Evolutionary conservation across 192 early-diverging fungal genomes (phyloP), one percentile per base, ranked within the genome.

Genomic region (Dissophora globulifera): DNA sequence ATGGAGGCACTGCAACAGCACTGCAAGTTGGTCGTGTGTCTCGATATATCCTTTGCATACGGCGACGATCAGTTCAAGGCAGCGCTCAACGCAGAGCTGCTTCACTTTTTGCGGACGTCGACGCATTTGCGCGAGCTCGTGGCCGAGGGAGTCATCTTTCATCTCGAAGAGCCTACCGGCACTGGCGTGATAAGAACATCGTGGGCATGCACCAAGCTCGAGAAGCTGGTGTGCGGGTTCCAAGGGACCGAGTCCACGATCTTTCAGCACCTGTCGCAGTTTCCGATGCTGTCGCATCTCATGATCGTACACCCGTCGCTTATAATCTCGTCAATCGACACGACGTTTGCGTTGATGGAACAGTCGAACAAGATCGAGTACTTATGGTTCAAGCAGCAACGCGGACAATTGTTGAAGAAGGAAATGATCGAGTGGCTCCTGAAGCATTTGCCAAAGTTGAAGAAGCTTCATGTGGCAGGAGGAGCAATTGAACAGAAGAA

Each of bases 211-310:
- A 64, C 62, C 1, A 49, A 51, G 19, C 59, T 75, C 0, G 70
- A 65, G 31, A 75, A 75, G 25, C 57, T 75, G 22, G 70, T 75
- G 16, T 75, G 70, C 45, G 62, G 70, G 2, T 65, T 75, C 62
- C 57, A 59, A 2, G 70, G 70, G 0, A 60, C 70, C 0, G 62
- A 58, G 3, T 66, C 70, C 0, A 64, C 58, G 56, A 75, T 75
- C 12, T 75, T 75, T 40, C 56, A 59, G 23, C 56, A 65, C 30
- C 33, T 75, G 6, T 58, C 62, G 7, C 56, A 58, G 16, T 55
- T 75, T 12, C 62, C 62, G 1, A n/a, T 30, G 17, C 15, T 75
- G 15, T 50, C 62, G 13, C 40, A 42, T 27, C 22, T 75, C 23
- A 75, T 62, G 0, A 64, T 75, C n/a, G 55, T 62, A 12, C 54